phyloP scores from a whole-genome alignment of 2,329 filamentous ascomycete genomes.

The Alternaria arbusti region DNA sequence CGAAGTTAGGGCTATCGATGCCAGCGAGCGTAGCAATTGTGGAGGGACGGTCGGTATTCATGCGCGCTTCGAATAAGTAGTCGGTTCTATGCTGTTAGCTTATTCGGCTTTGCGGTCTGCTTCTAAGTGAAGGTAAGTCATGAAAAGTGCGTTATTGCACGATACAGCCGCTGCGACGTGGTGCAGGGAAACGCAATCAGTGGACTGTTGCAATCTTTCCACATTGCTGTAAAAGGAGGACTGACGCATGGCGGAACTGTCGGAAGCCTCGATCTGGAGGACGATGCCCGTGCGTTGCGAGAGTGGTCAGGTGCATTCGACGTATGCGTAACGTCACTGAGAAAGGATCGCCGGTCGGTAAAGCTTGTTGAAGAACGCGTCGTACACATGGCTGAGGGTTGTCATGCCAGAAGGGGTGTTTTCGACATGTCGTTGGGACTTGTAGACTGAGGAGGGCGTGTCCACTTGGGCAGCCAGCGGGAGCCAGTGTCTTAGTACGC shows the following conservation, averaged over 20 bases:
- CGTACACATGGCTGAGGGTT: background rate
- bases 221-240: background rate
- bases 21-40: background rate
- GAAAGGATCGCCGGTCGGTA: background rate
- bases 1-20: background rate
- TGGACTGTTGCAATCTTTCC: background rate
- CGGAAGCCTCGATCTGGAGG: background rate
- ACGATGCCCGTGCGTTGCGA: background rate
- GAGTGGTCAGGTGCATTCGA: background rate
- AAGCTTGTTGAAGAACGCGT: background rate
- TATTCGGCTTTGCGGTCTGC: background rate
- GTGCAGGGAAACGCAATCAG: background rate
- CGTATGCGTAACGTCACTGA: background rate
- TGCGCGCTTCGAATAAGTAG: background rate
- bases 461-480: background rate
- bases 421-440: background rate
- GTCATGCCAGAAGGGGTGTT: background rate
- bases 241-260: background rate
- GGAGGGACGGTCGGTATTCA: background rate
- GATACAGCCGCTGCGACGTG: background rate
- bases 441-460: background rate
- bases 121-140: background rate
- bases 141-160: background rate
- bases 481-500: slow-evolving; percentile 3
- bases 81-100: background rate